Base-by-base conservation (phyloP, 2,329 filamentous ascomycete species). In the Cryphonectria naterciae region DNA sequence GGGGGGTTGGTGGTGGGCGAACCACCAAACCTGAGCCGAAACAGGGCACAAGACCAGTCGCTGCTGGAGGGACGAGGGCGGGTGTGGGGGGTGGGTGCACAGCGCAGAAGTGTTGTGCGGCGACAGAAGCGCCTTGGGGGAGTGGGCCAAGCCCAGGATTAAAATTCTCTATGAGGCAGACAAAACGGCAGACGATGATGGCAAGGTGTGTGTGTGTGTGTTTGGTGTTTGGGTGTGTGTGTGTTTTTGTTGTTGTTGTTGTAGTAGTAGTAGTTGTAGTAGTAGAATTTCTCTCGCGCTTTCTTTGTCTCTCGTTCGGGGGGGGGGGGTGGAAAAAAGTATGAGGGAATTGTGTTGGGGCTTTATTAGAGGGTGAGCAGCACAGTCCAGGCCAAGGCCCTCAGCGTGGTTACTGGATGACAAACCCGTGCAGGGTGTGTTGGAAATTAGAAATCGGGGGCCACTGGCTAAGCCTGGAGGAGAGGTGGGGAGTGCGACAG, bases 71-170 rank as follows among this genome's bases (percentile, higher is more conserved):
- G 68, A 63, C 58, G 37, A 63, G 25, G 58, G 43, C 35, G 43
- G 43, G 28, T 15, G 41, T 43, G 39, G 62, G 17, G 43, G 43
- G 46, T n/a, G 46, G 46, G 46, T 49, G 46, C 46, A 58, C 25
- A 35, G 54, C 54, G 25, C 25, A 32, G 54, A 58, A 19, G 54
- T 58, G 54, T 58, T 58, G 54, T 58, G 68, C 67, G 71, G 71
- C 71, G 71, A 61, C 71, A 39, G 54, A 68, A 56, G 62, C 69
- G 71, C 71, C 71, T 66, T 68, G 49, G 60, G 68, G 68, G 68
- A 68, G 63, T 66, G 71, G 71, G 71, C 71, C 70, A 67, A 72
- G 71, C 71, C 71, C 71, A 67, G 71, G 65, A 46, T 43, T 19
- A 25, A 15, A 25, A 60, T 28, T 67, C 71, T 72, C 69, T 56